Percentiles rank a stretch among this genome's conserved stretches.
These are phyloP conservation scores for Serendipita sp. DNA, from an alignment of 768 basidiomycete species.

Conservation along the genomic window DNA sequence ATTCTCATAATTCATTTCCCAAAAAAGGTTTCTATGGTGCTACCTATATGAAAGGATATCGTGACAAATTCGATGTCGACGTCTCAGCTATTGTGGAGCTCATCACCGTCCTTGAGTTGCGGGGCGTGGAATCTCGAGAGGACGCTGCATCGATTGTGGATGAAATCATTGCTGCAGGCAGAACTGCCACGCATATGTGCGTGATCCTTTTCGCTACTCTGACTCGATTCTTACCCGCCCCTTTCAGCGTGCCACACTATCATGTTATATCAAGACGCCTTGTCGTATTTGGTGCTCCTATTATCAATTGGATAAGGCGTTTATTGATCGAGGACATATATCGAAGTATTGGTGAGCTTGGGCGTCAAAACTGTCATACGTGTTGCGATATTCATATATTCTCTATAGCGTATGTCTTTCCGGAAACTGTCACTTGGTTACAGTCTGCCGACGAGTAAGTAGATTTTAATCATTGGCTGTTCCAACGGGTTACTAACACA, in stretches of 20 bases:
- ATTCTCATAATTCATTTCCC: too few species aligned
- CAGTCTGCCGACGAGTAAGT: slow-evolving; percentile 22
- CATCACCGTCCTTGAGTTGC: too few species aligned
- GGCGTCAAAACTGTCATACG: slow-evolving; percentile 28
- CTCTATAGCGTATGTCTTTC: slow-evolving; percentile 37
- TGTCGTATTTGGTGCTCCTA: background rate
- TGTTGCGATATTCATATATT: background rate
- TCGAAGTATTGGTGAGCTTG: slow-evolving; percentile 37
- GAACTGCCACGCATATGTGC: slow-evolving; percentile 40
- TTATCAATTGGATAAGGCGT: slow-evolving; percentile 30
- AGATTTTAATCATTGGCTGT: slow-evolving; percentile 40
- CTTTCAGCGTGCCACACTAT: slow-evolving; percentile 39
- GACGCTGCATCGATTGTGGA: slow-evolving; percentile 20
- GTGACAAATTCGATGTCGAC: too few species aligned
- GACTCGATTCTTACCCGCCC: background rate
- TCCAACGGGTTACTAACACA: too few species aligned
- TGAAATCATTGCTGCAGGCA: slow-evolving; percentile 29
- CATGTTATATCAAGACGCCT: slow-evolving; percentile 19
- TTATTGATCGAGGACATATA: slow-evolving; percentile 24
- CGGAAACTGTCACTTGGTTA: slow-evolving; percentile 11
- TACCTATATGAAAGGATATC: slow-evolving; percentile 9
- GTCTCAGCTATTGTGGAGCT: too few species aligned
- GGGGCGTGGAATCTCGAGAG: too few species aligned
- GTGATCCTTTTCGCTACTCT: slow-evolving; percentile 12
- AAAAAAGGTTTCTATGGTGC: slow-evolving; percentile 40